Conservation (phyloP, 495 filamentous ascomycete genomes). For the Penicillium manginii region DNA sequence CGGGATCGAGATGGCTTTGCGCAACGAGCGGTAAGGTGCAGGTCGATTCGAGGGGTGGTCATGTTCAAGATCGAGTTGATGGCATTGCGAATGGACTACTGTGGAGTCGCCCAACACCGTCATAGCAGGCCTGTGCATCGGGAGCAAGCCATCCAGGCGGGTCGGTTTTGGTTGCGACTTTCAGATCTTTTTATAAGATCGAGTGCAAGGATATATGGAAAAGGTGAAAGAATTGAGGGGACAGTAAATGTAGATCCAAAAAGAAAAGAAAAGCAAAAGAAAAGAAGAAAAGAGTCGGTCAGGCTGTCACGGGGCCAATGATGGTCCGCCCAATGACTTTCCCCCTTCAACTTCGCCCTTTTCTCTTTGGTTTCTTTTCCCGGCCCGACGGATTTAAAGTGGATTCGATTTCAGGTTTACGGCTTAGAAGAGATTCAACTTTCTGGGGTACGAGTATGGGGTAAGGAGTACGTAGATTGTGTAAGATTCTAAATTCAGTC, state of each 20-base stretch:
- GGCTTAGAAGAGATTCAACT: background rate
- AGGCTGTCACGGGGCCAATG: slow-evolving; percentile 26
- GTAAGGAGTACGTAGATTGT: background rate
- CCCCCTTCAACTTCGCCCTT: slow-evolving; percentile 18
- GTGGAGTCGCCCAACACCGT: slow-evolving; percentile 41
- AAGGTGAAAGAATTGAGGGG: background rate
- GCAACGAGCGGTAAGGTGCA: slow-evolving; percentile 23
- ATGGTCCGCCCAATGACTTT: no score
- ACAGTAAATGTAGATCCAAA: background rate
- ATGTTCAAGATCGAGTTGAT: slow-evolving; percentile 14
- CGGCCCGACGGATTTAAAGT: background rate
- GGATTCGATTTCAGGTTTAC: background rate
- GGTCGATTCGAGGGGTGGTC: slow-evolving; percentile 15
- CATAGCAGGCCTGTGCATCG: slow-evolving; percentile 37
- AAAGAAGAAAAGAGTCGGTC: slow-evolving; percentile 23
- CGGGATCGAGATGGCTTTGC: slow-evolving; percentile 37
- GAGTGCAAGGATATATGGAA: background rate
- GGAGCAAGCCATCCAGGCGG: slow-evolving; percentile 32
- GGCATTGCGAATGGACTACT: slow-evolving; percentile 36
- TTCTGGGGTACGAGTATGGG: background rate
- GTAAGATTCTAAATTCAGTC: no score
- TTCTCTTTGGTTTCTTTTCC: no score
- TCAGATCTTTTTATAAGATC: background rate
- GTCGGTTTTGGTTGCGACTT: background rate
- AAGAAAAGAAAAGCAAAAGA: background rate